Evolutionary conservation across 2,329 filamentous ascomycete species (phyloP).

Genomic region (Fusarium albidum): DNA sequence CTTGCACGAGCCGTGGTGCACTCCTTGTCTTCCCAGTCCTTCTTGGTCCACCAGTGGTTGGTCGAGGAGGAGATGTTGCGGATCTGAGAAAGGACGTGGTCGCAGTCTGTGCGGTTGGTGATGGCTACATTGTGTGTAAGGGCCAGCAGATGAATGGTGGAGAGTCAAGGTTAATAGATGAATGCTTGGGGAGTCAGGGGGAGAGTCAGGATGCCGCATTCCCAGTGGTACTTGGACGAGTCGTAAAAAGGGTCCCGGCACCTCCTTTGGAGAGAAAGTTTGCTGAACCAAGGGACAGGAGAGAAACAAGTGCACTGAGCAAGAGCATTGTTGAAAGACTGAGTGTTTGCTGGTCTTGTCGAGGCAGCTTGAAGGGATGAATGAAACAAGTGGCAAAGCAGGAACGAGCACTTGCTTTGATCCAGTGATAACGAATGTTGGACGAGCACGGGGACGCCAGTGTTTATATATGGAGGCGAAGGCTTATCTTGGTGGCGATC

Average conservation of each 20-base stretch:
- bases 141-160: no score
- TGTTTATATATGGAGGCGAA: no score
- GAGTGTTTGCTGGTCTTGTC: not conserved
- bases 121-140: no score
- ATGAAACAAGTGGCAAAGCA: not conserved
- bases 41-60: not conserved
- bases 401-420: no score
- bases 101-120: constrained; percentile 1
- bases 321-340: not conserved
- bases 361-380: not conserved
- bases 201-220: constrained; percentile 17
- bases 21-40: not conserved
- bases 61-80: not conserved
- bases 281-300: constrained; percentile 5
- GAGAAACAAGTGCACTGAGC: not conserved
- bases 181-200: no score
- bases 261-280: not conserved
- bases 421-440: no score
- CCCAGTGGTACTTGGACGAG: constrained; percentile 4
- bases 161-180: not conserved
- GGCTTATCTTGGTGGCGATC: no score
- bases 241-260: not conserved
- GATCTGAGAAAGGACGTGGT: not conserved
- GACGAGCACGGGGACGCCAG: no score
- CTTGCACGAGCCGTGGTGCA: not conserved